These are phyloP conservation scores for Trypanosoma conorhini DNA, from an alignment of 208 protist species.

Conservation along the genomic window DNA sequence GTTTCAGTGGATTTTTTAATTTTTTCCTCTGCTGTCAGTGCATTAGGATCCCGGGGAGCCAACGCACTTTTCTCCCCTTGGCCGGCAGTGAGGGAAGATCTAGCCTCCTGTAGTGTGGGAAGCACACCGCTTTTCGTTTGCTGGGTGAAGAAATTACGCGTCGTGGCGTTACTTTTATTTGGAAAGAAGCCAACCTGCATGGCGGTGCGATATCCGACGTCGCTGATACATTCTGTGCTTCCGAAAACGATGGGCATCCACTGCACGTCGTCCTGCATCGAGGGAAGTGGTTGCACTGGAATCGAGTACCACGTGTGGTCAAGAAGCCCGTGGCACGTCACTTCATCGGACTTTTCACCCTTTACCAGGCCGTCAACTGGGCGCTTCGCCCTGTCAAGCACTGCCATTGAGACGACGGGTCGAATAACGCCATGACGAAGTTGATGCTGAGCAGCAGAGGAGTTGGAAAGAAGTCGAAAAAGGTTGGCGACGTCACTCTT, in stretches of 20 bases:
- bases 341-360: slow-evolving; percentile 15
- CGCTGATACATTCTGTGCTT: slow-evolving; percentile 62
- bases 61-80: slow-evolving; percentile 16
- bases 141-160: background rate
- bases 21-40: background rate
- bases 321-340: slow-evolving; percentile 54
- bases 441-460: slow-evolving; percentile 69
- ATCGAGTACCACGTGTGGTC: slow-evolving; percentile 74
- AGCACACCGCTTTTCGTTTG: slow-evolving; percentile 21
- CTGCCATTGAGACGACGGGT: slow-evolving; percentile 62
- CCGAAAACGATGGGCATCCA: slow-evolving; percentile 76
- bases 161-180: slow-evolving; percentile 2
- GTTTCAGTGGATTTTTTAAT: background rate
- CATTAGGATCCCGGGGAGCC: slow-evolving; percentile 28
- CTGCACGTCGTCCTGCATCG: slow-evolving; percentile 57
- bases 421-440: slow-evolving; percentile 62
- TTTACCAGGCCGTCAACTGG: background rate
- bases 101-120: slow-evolving; percentile 32
- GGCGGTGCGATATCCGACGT: slow-evolving; percentile 63
- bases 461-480: slow-evolving; percentile 53
- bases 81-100: slow-evolving; percentile 19
- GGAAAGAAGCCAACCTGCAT: slow-evolving; percentile 72
- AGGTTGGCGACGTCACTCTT: slow-evolving; percentile 44
- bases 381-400: slow-evolving; percentile 35
- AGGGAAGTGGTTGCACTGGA: slow-evolving; percentile 48